Conservation (phyloP, 345 rosid species). For the Corchorus capsularis region DNA sequence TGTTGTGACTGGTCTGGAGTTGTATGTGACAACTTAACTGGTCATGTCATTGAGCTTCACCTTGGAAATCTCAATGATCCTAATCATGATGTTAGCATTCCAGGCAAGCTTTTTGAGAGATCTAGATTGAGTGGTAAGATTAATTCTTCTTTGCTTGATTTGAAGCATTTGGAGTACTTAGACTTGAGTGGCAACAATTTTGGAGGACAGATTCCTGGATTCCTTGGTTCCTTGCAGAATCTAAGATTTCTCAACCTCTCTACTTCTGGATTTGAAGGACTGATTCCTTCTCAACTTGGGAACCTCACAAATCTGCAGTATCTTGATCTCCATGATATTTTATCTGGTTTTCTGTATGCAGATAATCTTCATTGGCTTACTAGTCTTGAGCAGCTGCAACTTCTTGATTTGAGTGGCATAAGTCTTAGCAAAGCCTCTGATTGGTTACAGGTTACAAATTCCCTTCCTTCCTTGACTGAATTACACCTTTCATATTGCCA, state of each 20-base stretch:
- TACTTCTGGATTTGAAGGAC: conserved; percentile 23
- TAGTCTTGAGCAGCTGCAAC: conserved; percentile 15
- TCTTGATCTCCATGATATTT: conserved; percentile 11
- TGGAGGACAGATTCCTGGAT: conserved; percentile 11
- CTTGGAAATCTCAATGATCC: conserved; percentile 5
- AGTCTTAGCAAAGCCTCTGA: conserved; percentile 5
- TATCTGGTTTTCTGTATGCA: not conserved
- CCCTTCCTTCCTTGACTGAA: conserved; percentile 24
- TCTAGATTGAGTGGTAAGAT: conserved; percentile 25
- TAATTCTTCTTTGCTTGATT: conserved; percentile 22
- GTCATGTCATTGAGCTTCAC: conserved; percentile 30
- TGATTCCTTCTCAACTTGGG: conserved; percentile 29
- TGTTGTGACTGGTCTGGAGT: conserved; percentile 33
- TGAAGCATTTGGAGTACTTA: conserved; percentile 24
- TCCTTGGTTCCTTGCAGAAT: conserved; percentile 13
- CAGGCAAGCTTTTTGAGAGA: not conserved
- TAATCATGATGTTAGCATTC: not conserved
- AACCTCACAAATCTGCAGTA: conserved; percentile 30
- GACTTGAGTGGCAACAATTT: conserved; percentile 27
- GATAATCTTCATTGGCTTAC: conserved; percentile 34
- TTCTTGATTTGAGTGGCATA: conserved; percentile 22
- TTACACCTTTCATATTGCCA: conserved; percentile 1
- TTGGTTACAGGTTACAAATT: conserved; percentile 13
- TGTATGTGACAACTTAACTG: conserved; percentile 29
- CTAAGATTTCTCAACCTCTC: conserved; percentile 30